A percentile compares a stretch with the other conserved stretches of the same genome.
These are phyloP conservation scores for Diutina catenulata DNA, from an alignment of 1,139 yeast species.

Conservation along the genomic window DNA sequence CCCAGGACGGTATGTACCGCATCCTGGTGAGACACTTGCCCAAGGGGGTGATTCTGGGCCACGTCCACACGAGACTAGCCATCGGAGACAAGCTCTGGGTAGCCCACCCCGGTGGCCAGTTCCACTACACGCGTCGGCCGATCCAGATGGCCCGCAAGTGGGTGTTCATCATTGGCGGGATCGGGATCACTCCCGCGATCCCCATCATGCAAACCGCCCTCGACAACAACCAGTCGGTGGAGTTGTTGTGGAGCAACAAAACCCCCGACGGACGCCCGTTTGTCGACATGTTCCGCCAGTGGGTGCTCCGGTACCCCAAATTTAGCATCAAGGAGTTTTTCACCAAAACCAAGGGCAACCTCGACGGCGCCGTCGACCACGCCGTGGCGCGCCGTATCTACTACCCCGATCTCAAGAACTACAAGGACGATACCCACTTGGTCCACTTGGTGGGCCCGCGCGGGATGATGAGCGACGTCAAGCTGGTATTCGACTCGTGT, in stretches of 20 bases:
- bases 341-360: neutral
- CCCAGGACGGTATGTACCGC: constrained; percentile 24
- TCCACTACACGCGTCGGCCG: constrained; percentile 19
- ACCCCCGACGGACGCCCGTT: constrained; percentile 17
- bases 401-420: neutral
- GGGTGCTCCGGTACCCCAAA: constrained; percentile 11
- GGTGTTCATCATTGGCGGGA: constrained; percentile 45
- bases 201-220: constrained; percentile 35
- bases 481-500: neutral
- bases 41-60: constrained; percentile 36
- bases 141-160: constrained; percentile 21
- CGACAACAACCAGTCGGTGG: constrained; percentile 16
- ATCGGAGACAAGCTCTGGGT: constrained; percentile 40
- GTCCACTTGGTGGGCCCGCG: constrained; percentile 2
- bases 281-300: constrained; percentile 13
- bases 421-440: neutral
- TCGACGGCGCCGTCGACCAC: neutral
- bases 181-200: constrained; percentile 56
- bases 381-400: neutral
- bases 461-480: neutral
- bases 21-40: constrained; percentile 37
- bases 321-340: constrained; percentile 15
- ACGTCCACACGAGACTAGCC: constrained; percentile 34
- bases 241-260: constrained; percentile 20
- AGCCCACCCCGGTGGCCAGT: constrained; percentile 52